A percentile compares a stretch with the other conserved stretches of the same genome.
These are phyloP conservation scores for Trypanosoma lewisi DNA, from an alignment of 208 protist species.

Conservation along the genomic window DNA sequence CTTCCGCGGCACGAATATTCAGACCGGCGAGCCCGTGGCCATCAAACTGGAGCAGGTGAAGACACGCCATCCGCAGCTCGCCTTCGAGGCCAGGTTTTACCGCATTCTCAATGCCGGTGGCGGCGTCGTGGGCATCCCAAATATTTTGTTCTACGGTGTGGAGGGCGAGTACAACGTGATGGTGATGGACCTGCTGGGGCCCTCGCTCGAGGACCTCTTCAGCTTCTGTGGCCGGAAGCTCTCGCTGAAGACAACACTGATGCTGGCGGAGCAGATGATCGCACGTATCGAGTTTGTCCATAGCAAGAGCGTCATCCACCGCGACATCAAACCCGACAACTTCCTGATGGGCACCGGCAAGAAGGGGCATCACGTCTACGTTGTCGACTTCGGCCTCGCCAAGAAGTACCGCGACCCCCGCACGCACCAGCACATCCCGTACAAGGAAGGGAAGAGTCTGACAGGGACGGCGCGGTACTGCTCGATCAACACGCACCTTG, in stretches of 20 bases:
- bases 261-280: constrained; percentile 93
- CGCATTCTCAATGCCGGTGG: constrained; percentile 79
- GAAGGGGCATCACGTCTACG: constrained; percentile 92
- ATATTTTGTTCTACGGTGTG: constrained; percentile 85
- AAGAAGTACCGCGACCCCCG: constrained; percentile 99
- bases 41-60: constrained; percentile 92
- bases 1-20: constrained; percentile 88
- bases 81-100: constrained; percentile 90
- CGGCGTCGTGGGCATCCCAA: constrained; percentile 82
- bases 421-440: constrained; percentile 99
- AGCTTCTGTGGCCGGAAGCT: constrained; percentile 85
- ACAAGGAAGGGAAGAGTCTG: constrained; percentile 98
- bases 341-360: constrained; percentile 91
- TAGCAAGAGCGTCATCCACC: constrained; percentile 90
- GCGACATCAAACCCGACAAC: constrained; percentile 95
- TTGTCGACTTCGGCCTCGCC: constrained; percentile 99
- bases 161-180: constrained; percentile 93
- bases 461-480: constrained; percentile 99
- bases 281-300: constrained; percentile 91
- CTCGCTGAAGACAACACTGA: constrained; percentile 91
- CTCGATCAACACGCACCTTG: constrained; percentile 99
- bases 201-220: constrained; percentile 91
- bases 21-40: constrained; percentile 85
- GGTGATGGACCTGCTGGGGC: constrained; percentile 93
- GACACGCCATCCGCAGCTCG: constrained; percentile 91